Conservation (phyloP, 1,284 basidiomycete species). For the Bondarzewia mesenterica region DNA sequence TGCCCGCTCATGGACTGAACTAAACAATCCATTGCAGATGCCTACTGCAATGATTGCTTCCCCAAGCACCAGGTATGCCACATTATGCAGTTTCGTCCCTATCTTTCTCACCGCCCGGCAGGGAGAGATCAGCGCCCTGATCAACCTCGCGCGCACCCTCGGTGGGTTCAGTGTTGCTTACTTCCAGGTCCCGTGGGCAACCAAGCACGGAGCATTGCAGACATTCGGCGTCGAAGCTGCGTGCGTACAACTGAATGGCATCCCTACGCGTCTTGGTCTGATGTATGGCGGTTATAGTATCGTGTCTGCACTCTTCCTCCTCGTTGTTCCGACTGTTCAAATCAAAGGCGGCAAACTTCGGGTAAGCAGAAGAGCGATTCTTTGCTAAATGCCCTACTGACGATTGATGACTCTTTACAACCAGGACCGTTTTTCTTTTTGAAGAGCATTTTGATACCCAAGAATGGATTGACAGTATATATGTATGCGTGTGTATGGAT, state of each 20-base stretch:
- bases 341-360: slow-evolving; percentile 36
- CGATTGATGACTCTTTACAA: too few relatives aligned
- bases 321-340: slow-evolving; percentile 45
- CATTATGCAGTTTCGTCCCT: neutral
- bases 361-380: too few relatives aligned
- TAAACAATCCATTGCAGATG: slow-evolving; percentile 27
- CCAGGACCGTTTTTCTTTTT: slow-evolving; percentile 11
- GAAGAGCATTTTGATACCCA: neutral
- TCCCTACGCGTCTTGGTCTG: neutral
- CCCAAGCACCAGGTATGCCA: slow-evolving; percentile 35
- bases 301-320: slow-evolving; percentile 40
- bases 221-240: slow-evolving; percentile 55
- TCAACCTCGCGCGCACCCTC: slow-evolving; percentile 51
- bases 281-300: slow-evolving; percentile 24
- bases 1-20: neutral
- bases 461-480: too few relatives aligned
- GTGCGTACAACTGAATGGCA: slow-evolving; percentile 19
- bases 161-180: slow-evolving; percentile 59
- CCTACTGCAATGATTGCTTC: slow-evolving; percentile 42
- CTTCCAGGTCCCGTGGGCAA: slow-evolving; percentile 56
- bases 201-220: slow-evolving; percentile 43
- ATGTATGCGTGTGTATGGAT: too few relatives aligned
- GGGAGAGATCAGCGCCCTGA: slow-evolving; percentile 50
- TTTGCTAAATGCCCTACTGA: too few relatives aligned
- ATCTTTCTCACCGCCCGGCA: slow-evolving; percentile 15